These are phyloP conservation scores for Marasmius tenuissimus DNA, from an alignment of 1,284 basidiomycete species.

Conservation along the genomic window DNA sequence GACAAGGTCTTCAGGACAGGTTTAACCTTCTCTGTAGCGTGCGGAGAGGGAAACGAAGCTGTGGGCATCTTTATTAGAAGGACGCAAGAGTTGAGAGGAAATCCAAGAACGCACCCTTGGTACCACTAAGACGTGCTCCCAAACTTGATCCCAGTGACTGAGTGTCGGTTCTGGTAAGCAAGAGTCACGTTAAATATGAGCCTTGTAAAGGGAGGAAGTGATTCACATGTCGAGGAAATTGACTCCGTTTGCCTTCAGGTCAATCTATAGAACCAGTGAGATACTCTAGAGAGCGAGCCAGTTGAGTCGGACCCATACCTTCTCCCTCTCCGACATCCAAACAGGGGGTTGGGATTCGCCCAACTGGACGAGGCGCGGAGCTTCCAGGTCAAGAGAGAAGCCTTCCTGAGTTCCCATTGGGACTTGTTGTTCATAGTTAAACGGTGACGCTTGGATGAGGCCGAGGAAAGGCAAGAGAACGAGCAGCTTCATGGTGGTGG, in stretches of 20 bases:
- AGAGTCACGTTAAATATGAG: conserved; percentile 19
- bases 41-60: conserved; percentile 60
- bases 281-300: conserved; percentile 6
- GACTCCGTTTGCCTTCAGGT: conserved; percentile 71
- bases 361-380: conserved; percentile 74
- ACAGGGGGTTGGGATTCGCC: conserved; percentile 61
- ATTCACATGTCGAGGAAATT: conserved; percentile 87
- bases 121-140: conserved; percentile 30
- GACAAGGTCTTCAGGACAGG: conserved; percentile 67
- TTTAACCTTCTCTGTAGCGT: conserved; percentile 55
- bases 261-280: conserved; percentile 51
- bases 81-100: conserved; percentile 8
- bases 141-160: conserved; percentile 54
- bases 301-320: conserved; percentile 42
- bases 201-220: conserved; percentile 6
- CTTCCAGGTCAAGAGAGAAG: conserved; percentile 64
- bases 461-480: conserved; percentile 38
- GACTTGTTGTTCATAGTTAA: conserved; percentile 34
- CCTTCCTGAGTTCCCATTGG: conserved; percentile 28
- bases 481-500: conserved; percentile 47
- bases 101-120: conserved; percentile 10
- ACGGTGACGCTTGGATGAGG: conserved; percentile 32
- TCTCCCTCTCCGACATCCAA: conserved; percentile 84
- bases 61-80: conserved; percentile 16
- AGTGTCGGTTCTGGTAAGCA: conserved; percentile 67